Evolutionary conservation across 225 moss, liverwort and hornwort species (phyloP).

Genomic region (Marchantia polymorpha): DNA sequence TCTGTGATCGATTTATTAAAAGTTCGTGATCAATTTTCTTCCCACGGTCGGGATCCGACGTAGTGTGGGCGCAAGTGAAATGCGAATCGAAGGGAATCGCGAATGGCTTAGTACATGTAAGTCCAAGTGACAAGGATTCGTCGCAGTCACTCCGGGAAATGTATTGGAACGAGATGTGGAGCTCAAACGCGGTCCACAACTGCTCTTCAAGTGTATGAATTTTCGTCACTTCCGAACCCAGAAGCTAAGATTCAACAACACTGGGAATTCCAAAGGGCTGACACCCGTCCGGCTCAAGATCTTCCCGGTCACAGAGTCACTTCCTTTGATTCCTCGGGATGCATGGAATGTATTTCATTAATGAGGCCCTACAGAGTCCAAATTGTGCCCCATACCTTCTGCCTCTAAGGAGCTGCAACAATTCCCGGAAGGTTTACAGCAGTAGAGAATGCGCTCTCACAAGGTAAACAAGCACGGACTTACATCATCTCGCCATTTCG

Average conservation of each 20-base stretch:
- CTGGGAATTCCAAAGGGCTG: neutral
- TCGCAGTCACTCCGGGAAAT: neutral
- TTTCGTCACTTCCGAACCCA: neutral
- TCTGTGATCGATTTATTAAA: neutral
- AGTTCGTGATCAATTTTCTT: neutral
- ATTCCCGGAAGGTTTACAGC: too few species aligned
- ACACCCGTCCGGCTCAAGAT: neutral
- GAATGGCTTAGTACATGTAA: neutral
- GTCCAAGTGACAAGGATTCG: neutral
- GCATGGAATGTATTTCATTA: neutral
- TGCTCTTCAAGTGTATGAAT: neutral
- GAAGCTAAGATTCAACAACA: neutral
- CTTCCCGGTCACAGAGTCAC: neutral
- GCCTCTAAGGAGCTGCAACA: too few species aligned
- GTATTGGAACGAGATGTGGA: neutral
- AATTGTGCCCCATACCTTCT: neutral
- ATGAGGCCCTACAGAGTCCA: neutral
- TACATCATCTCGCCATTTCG: slow-evolving; percentile 12
- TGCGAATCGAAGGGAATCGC: neutral
- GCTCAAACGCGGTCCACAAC: neutral
- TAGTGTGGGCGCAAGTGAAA: neutral
- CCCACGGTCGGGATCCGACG: neutral
- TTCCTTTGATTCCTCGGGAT: neutral
- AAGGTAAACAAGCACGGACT: neutral
- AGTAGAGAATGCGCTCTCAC: too few species aligned